Evolutionary conservation across 306 rosid species (phyloP), one percentile per base, ranked within the genome.

Genomic region (Rosa persica): DNA sequence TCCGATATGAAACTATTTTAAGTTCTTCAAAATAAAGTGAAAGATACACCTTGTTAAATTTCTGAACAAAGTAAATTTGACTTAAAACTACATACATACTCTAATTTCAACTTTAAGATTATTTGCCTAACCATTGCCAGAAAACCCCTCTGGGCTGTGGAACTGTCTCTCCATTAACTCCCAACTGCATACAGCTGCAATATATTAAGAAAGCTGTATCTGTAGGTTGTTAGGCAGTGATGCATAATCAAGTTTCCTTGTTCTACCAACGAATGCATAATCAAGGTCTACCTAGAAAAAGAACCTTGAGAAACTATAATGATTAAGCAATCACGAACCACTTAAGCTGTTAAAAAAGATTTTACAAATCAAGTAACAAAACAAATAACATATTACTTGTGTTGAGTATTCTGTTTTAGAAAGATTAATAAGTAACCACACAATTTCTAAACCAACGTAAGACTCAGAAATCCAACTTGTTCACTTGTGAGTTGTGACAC

Each of bases 101-200:
- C 9, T 10, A 48, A 57, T n/a, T 54, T 8, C 12, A 57, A 22
- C 6, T n/a, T 43, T 9, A 57, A n/a, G 66, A 60, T 19, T 60
- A 60, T 12, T 23, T 58, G 17, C 66, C 38, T 25, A 60, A 60
- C 66, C 66, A 23, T 12, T 47, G 17, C 19, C 12, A 12, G 10
- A 43, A 11, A 43, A 2, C 46, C 46, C 52, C 5, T 13, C 1
- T 15, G 54, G 30, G 30, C 62, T 22, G 5, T 9, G 34, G 30
- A 57, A 60, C 66, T 25, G 66, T 60, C 66, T 60, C 3, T 62
- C 39, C 68, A 30, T 27, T 30, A 60, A 12, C 68, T n/a, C 40
- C 42, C 68, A 74, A 40, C 72, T 20, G 49, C 72, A 20, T n/a
- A 38, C 70, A 2, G 47, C 49, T 22, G 65, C 49, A 73, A 39